Evolutionary conservation across 2,329 filamentous ascomycete genomes (phyloP).

Genomic region (Incumbomyces lentus): DNA sequence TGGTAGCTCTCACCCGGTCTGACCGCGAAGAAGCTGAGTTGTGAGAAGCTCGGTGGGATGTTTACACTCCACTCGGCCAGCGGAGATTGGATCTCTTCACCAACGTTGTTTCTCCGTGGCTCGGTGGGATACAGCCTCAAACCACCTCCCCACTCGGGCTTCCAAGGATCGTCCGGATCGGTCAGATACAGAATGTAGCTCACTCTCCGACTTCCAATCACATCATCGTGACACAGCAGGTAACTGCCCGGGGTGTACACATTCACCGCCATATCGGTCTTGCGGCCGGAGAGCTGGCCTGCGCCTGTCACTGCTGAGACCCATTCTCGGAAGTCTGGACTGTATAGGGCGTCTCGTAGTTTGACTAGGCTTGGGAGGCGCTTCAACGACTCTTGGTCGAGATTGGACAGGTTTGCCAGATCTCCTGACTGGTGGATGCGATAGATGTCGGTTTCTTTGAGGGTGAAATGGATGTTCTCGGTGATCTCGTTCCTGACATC

Average conservation of each 20-base stretch:
- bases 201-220: constrained; percentile 90
- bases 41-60: constrained; percentile 93
- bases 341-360: constrained; percentile 92
- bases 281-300: constrained; percentile 77
- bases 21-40: constrained; percentile 95
- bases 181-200: constrained; percentile 96
- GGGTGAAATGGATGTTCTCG: constrained; percentile 85
- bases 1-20: constrained; percentile 98
- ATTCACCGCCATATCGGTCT: constrained; percentile 99
- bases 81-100: constrained; percentile 68
- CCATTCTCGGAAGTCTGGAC: constrained; percentile 76
- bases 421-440: constrained; percentile 98
- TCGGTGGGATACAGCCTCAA: constrained; percentile 72
- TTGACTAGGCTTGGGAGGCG: constrained; percentile 81
- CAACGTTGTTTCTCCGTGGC: constrained; percentile 55
- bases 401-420: constrained; percentile 87
- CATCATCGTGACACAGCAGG: constrained; percentile 92
- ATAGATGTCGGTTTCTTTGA: constrained; percentile 99
- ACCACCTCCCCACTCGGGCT: constrained; percentile 84
- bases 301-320: constrained; percentile 76
- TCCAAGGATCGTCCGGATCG: constrained; percentile 83
- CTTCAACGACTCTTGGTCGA: constrained; percentile 73
- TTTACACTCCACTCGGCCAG: constrained; percentile 65
- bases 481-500: constrained; percentile 80
- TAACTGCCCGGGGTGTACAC: constrained; percentile 95